Evolutionary conservation across 139 green algal species (phyloP).

Genomic region (Coccomyxa sp.): DNA sequence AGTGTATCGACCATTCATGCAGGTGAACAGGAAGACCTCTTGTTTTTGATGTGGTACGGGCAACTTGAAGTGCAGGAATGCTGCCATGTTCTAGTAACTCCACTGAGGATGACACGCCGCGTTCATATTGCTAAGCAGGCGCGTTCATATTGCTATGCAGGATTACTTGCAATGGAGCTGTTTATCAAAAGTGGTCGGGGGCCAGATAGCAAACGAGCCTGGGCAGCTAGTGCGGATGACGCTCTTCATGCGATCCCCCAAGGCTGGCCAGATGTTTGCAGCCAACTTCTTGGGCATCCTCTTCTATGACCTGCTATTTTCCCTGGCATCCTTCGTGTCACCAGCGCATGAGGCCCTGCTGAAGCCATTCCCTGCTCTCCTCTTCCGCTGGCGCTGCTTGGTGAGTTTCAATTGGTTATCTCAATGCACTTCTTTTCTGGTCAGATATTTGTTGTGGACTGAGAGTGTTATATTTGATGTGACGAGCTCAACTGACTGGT

Average conservation of each 20-base stretch:
- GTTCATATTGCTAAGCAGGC: neutral
- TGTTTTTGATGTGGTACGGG: neutral
- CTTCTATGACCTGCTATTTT: neutral
- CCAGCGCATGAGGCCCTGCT: neutral
- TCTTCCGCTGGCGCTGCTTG: slow-evolving; percentile 6
- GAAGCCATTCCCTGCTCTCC: neutral
- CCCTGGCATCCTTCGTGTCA: neutral
- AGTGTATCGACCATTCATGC: slow-evolving; percentile 21
- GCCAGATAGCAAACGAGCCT: slow-evolving; percentile 5
- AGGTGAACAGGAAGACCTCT: neutral
- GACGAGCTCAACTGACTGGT: neutral
- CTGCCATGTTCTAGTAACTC: neutral
- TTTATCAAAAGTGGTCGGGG: slow-evolving; percentile 4
- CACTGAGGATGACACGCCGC: neutral
- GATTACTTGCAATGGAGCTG: slow-evolving; percentile 15
- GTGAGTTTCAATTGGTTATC: neutral
- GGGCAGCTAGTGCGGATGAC: slow-evolving; percentile 2
- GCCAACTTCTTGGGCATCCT: neutral
- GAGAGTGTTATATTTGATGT: neutral
- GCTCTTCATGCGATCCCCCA: slow-evolving; percentile 10
- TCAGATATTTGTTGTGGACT: neutral
- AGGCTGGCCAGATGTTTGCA: slow-evolving; percentile 4
- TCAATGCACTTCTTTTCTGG: neutral
- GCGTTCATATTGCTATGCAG: slow-evolving; percentile 1
- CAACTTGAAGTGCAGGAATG: neutral